Evolutionary conservation across 176 grass and related monocot genomes (phyloP).

Genomic region (Bolboschoenus planiculmis): DNA sequence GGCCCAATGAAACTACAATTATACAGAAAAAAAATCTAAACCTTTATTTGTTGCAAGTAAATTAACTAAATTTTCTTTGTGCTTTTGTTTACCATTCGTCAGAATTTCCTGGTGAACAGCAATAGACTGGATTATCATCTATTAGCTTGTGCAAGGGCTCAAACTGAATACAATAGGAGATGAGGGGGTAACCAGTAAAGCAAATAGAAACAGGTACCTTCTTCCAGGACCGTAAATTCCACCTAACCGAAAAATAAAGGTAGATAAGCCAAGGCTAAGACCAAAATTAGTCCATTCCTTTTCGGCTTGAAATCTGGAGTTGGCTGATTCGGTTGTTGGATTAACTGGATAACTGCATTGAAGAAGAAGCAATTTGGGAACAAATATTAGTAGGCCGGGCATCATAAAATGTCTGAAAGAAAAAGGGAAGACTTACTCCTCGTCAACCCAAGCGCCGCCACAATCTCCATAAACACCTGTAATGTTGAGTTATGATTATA

Average conservation of each 20-base stretch:
- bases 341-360: conserved; percentile 52
- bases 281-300: conserved; percentile 56
- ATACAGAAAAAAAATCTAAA: not conserved
- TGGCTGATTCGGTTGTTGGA: conserved; percentile 47
- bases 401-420: not conserved
- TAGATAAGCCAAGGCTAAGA: conserved; percentile 36
- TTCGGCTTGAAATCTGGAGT: conserved; percentile 62
- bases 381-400: not conserved
- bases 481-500: not conserved
- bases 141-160: not conserved
- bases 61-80: not conserved
- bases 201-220: conserved; percentile 46
- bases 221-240: conserved; percentile 94
- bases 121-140: not conserved
- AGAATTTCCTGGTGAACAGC: not conserved
- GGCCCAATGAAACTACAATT: not conserved
- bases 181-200: too few species aligned
- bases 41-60: not conserved
- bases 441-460: conserved; percentile 58
- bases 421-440: conserved; percentile 50
- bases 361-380: conserved; percentile 12
- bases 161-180: not conserved
- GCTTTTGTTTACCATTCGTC: not conserved
- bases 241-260: conserved; percentile 69
- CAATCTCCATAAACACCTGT: conserved; percentile 97